These are phyloP conservation scores for Echites panduratus DNA, from an alignment of 257 asterid genomes.

Conservation along the genomic window DNA sequence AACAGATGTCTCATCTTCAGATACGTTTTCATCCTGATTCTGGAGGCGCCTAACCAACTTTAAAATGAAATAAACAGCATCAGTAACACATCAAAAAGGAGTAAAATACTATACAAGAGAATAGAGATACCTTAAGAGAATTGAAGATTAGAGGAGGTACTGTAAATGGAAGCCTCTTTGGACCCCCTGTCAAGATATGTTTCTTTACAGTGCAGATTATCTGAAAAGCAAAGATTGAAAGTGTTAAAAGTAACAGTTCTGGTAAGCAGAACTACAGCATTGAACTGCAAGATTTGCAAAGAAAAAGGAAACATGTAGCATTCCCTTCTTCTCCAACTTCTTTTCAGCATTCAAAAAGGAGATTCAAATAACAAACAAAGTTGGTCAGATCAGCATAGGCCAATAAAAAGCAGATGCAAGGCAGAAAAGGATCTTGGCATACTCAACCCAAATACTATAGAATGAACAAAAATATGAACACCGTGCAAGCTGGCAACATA, in stretches of 20 bases:
- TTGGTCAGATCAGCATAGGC: not conserved
- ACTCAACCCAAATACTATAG: not conserved
- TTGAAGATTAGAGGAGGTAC: conserved; percentile 88
- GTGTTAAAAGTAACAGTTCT: conserved; percentile 11
- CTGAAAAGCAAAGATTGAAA: conserved; percentile 42
- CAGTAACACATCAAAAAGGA: conserved; percentile 6
- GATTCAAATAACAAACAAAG: not conserved
- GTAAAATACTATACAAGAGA: not conserved
- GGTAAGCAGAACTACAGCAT: not conserved
- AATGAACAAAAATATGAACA: not conserved
- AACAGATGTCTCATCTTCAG: conserved; percentile 63
- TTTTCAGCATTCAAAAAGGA: not conserved
- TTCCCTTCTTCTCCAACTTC: not conserved
- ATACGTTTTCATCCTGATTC: conserved; percentile 53
- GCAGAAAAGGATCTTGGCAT: not conserved
- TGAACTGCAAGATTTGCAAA: not conserved
- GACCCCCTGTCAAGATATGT: conserved; percentile 84
- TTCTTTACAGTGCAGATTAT: conserved; percentile 73
- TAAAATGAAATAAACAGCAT: conserved; percentile 18
- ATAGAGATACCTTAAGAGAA: conserved; percentile 60
- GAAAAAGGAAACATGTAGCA: not conserved
- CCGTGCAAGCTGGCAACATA: not conserved
- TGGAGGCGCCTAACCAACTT: conserved; percentile 86
- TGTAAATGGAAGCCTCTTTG: conserved; percentile 81
- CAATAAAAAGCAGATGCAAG: not conserved